phyloP scores from a whole-genome alignment of 73 alveolate species.

The Blepharisma japonicum region DNA sequence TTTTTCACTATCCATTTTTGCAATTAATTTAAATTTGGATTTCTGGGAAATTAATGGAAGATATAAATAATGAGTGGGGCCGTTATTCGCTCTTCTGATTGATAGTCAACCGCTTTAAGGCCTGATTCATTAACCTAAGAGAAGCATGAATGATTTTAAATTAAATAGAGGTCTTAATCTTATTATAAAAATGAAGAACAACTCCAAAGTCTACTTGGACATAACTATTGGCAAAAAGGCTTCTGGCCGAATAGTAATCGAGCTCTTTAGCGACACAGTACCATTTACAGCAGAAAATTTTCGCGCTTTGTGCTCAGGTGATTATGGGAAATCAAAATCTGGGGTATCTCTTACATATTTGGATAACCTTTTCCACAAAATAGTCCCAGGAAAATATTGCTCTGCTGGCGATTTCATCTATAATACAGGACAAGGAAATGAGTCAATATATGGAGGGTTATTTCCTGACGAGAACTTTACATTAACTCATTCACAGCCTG shows the following conservation, averaged over 20 bases:
- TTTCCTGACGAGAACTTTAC: constrained; percentile 87
- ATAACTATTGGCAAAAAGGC: constrained; percentile 48
- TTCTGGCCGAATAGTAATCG: constrained; percentile 86
- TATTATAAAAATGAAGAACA: constrained; percentile 5
- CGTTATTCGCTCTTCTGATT: too few species aligned
- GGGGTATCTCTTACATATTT: constrained; percentile 32
- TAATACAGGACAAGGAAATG: constrained; percentile 91
- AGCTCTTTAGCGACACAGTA: constrained; percentile 74
- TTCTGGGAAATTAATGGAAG: too few species aligned
- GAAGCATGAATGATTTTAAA: too few species aligned
- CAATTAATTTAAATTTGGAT: too few species aligned
- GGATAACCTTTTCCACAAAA: constrained; percentile 64
- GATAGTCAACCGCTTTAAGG: too few species aligned
- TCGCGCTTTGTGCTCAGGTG: constrained; percentile 93
- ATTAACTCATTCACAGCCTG: constrained; percentile 76
- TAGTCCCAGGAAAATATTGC: constrained; percentile 76
- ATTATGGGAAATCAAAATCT: constrained; percentile 70
- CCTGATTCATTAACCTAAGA: too few species aligned
- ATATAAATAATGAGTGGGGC: too few species aligned
- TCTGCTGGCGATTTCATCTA: constrained; percentile 91
- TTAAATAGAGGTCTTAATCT: too few species aligned
- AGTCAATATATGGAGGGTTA: constrained; percentile 81
- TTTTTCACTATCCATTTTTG: too few species aligned
- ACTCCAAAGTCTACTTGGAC: constrained; percentile 46
- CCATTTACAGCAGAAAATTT: constrained; percentile 91